Evolutionary conservation across 306 rosid genomes (phyloP).

Genomic region (Medicago lupulina): DNA sequence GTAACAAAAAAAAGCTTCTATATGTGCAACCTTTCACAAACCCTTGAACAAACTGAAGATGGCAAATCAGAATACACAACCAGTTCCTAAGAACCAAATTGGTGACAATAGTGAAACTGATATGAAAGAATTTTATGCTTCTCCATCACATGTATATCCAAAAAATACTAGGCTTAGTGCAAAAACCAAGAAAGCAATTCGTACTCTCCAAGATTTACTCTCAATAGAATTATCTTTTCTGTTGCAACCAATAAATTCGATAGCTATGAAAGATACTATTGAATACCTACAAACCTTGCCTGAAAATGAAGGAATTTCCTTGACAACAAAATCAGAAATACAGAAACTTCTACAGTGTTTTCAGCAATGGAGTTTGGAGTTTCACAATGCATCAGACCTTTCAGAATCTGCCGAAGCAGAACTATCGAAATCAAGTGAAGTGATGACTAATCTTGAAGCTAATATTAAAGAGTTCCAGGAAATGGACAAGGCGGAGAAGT

Average conservation of each 20-base stretch:
- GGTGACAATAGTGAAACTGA: no score
- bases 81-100: no score
- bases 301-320: conserved; percentile 20
- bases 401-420: background rate
- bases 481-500: background rate
- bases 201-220: background rate
- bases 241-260: background rate
- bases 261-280: background rate
- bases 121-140: no score
- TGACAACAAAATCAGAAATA: conserved; percentile 13
- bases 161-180: no score
- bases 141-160: no score
- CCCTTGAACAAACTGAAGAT: no score
- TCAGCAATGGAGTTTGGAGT: conserved; percentile 12
- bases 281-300: conserved; percentile 23
- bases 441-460: background rate
- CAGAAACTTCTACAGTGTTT: conserved; percentile 13
- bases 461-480: conserved; percentile 29
- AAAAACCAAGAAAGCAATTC: background rate
- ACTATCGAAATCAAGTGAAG: background rate
- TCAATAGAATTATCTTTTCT: background rate
- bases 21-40: no score
- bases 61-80: no score
- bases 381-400: conserved; percentile 20
- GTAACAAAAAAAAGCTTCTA: no score